Percentiles rank a stretch among this genome's conserved stretches.
Conservation (phyloP, 2,329 filamentous ascomycete species). For the Aspergillus versicolor region DNA sequence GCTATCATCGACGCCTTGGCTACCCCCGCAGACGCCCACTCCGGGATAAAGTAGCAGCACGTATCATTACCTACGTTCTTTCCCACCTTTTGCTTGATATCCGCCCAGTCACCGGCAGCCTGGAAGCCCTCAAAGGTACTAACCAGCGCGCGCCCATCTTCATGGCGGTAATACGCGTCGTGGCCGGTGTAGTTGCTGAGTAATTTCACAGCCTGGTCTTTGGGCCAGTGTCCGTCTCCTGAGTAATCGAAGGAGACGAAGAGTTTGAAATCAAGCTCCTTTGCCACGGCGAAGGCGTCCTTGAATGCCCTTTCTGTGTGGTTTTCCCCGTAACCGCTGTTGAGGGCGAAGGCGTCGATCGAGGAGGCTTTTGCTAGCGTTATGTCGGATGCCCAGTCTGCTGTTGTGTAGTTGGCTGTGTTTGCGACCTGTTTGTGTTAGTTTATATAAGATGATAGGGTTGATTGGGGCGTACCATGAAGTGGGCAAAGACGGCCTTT, state of each 20-base stretch:
- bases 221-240: conserved; percentile 31
- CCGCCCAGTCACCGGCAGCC: conserved; percentile 44
- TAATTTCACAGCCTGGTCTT: conserved; percentile 24
- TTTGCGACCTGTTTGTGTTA: conserved; percentile 23
- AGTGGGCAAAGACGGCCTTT: conserved; percentile 34
- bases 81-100: conserved; percentile 40
- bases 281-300: conserved; percentile 28
- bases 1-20: conserved; percentile 19
- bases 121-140: conserved; percentile 49
- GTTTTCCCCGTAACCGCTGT: conserved; percentile 31
- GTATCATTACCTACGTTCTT: neutral
- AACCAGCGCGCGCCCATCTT: conserved; percentile 34
- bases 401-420: conserved; percentile 22
- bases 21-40: conserved; percentile 39
- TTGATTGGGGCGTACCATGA: conserved; percentile 25
- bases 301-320: conserved; percentile 21
- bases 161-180: conserved; percentile 27
- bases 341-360: conserved; percentile 45
- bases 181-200: conserved; percentile 27
- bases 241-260: conserved; percentile 42
- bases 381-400: conserved; percentile 36
- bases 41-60: conserved; percentile 47
- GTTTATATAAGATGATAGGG: neutral
- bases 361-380: conserved; percentile 33
- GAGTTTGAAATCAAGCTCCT: conserved; percentile 29